These are phyloP conservation scores for Fusarium globosum DNA, from an alignment of 2,329 filamentous ascomycete species.

Conservation along the genomic window DNA sequence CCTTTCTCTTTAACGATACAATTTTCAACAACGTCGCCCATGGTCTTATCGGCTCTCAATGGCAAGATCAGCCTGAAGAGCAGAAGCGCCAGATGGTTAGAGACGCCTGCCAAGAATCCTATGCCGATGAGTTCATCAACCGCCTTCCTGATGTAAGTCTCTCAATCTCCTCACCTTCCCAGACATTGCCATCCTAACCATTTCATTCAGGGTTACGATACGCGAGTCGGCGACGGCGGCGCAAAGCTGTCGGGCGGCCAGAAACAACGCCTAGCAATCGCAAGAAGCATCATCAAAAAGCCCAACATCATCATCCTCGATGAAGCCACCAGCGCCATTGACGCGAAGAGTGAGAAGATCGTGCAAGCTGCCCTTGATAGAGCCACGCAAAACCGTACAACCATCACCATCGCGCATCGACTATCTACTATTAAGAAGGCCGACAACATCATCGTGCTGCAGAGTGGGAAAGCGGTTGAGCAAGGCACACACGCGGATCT, in stretches of 20 bases:
- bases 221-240: conserved; percentile 65
- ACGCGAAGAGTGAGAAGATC: conserved; percentile 51
- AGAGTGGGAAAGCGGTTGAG: conserved; percentile 69
- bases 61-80: conserved; percentile 52
- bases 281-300: conserved; percentile 63
- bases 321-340: conserved; percentile 71
- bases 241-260: conserved; percentile 67
- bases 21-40: conserved; percentile 59
- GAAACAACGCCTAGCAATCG: conserved; percentile 66
- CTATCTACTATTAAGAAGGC: conserved; percentile 70
- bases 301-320: conserved; percentile 73
- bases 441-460: conserved; percentile 73
- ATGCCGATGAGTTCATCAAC: conserved; percentile 64
- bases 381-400: conserved; percentile 61
- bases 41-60: conserved; percentile 54
- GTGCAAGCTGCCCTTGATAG: conserved; percentile 58
- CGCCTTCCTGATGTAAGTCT: conserved; percentile 55
- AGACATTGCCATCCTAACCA: background rate
- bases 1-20: conserved; percentile 65
- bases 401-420: conserved; percentile 73
- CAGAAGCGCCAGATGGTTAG: conserved; percentile 55
- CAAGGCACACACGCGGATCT: conserved; percentile 71
- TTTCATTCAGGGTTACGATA: conserved; percentile 55
- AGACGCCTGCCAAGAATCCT: conserved; percentile 63
- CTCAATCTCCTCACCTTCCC: conserved; percentile 12